Evolutionary conservation across 2,329 filamentous ascomycete species (phyloP), one percentile per base, ranked within the genome.

Genomic region (Aspergillus sp.): DNA sequence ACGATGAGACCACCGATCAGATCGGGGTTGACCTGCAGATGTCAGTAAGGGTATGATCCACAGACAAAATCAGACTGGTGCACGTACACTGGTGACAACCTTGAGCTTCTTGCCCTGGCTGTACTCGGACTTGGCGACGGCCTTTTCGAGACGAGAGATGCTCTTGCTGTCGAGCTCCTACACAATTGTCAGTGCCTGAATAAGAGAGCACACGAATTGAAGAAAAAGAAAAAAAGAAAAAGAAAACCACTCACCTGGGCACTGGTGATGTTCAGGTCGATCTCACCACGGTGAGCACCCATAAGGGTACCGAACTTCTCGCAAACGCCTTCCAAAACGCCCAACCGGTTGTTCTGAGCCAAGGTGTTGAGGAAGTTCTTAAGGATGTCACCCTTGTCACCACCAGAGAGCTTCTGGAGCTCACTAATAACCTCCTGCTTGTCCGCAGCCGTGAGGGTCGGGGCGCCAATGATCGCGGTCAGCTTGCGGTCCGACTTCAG

Each of bases 41-140:
- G 9, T 44, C 38, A 44, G 42, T 19, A 43, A 10, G 4, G 8
- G n/a, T 27, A 26, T 40, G 41, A 43, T 29, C 29, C 6, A 35
- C 27, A 5, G 10, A 41, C 12, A 29, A 5, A 10, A 8, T n/a
- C 33, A 5, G 8, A 34, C 39, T n/a, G 5, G 36, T 7, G 42
- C 7, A 70, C 72, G 48, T 73, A 88, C 86, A 79, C 88, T 85
- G 75, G 94, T 86, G 61, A 88, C 87, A 63, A 97, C 86, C 85
- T 95, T 97, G 73, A 97, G 82, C 80, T 94, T 97, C 85, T 96
- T 90, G 76, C 90, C 90, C 70, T 86, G 80, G 67, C 85, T 83
- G 75, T 89, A 94, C 68, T 83, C 73, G 53, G 89, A 95, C 81
- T 96, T 97, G 74, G 83, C 69, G 63, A 97, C 83, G 61, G 90